phyloP scores from a whole-genome alignment of 371 early-diverging fungal species.

The Parasitella parasitica region DNA sequence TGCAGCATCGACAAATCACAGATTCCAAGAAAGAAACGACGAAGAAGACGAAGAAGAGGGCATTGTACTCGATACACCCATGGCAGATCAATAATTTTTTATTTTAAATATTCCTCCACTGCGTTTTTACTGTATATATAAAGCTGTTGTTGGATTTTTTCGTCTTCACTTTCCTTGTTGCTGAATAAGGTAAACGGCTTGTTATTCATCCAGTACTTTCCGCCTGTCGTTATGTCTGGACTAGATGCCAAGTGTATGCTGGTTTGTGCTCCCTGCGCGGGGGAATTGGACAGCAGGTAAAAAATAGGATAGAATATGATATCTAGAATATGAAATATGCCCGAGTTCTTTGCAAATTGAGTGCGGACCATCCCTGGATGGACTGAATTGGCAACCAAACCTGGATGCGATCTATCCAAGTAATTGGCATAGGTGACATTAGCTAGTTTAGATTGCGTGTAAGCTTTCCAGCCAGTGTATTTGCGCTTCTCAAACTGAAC shows the following conservation, averaged over 20 bases:
- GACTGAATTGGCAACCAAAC: constrained; percentile 47
- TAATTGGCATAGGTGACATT: constrained; percentile 64
- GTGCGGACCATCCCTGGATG: constrained; percentile 65
- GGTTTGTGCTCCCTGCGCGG: constrained; percentile 24
- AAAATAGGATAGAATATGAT: constrained; percentile 3
- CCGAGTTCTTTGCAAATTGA: constrained; percentile 2
- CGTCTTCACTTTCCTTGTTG: background rate
- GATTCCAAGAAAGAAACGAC: constrained; percentile 26
- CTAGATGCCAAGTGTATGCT: constrained; percentile 11
- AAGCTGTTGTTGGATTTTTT: constrained; percentile 5
- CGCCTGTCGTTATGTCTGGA: background rate
- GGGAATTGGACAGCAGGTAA: constrained; percentile 7
- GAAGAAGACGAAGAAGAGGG: constrained; percentile 30
- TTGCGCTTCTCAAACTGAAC: constrained; percentile 12
- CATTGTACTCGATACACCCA: constrained; percentile 19
- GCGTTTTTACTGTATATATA: constrained; percentile 11
- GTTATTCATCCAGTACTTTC: constrained; percentile 6
- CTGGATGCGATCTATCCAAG: constrained; percentile 42
- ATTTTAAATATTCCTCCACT: background rate
- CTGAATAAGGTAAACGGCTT: background rate
- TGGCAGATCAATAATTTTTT: constrained; percentile 13
- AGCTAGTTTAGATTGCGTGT: constrained; percentile 64
- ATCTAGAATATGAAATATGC: background rate
- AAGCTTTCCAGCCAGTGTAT: constrained; percentile 23
- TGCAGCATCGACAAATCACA: background rate